Conservation (phyloP, 1,284 basidiomycete genomes). For the Polyporus tsugae region DNA sequence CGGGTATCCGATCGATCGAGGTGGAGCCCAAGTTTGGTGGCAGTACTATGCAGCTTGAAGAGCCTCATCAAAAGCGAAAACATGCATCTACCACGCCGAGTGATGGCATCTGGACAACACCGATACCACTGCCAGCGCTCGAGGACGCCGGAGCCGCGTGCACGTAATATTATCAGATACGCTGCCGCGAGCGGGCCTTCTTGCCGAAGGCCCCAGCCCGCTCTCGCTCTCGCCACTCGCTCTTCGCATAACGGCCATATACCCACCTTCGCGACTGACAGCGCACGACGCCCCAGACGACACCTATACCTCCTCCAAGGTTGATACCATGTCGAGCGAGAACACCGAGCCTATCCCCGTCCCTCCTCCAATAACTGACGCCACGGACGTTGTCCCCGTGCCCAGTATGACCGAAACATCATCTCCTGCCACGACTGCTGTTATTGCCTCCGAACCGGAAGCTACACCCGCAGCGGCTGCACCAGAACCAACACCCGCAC, state of each 20-base stretch:
- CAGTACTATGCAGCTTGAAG: no score
- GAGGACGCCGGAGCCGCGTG: background rate
- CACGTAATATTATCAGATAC: constrained; percentile 31
- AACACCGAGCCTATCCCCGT: constrained; percentile 21
- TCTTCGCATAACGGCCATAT: constrained; percentile 5
- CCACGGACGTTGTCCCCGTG: background rate
- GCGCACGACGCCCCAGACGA: constrained; percentile 6
- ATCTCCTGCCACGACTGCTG: background rate
- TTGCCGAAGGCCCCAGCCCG: background rate
- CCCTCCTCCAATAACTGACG: constrained; percentile 14
- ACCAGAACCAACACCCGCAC: constrained; percentile 14
- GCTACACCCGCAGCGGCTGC: constrained; percentile 7
- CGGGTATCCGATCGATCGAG: no score
- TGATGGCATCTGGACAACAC: background rate
- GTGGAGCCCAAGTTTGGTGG: no score
- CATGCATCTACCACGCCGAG: no score
- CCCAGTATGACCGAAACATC: background rate
- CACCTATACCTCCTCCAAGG: background rate
- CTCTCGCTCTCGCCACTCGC: background rate
- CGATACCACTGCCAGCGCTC: background rate
- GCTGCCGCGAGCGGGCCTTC: background rate
- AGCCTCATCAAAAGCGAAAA: no score
- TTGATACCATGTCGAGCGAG: constrained; percentile 23
- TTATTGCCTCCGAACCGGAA: background rate
- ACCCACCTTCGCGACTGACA: constrained; percentile 1